Evolutionary conservation across 2,329 filamentous ascomycete species (phyloP), one percentile per base, ranked within the genome.

Genomic region (Leptodontidium sp.): DNA sequence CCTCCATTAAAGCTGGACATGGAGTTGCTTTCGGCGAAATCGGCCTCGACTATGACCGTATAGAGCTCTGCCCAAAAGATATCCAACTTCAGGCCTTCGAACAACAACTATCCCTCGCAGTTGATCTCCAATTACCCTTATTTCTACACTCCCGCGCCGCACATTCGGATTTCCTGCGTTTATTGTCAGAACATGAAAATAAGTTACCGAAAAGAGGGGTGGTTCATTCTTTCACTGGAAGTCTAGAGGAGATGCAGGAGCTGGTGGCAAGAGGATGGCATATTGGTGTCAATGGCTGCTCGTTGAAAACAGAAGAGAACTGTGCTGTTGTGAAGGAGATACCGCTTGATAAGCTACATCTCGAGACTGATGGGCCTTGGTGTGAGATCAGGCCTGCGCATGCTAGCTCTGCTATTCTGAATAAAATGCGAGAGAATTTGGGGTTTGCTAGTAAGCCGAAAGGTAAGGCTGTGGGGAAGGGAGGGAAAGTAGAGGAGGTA

Each of bases 311-410:
- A 6, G 90, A 87, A 12, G 93, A 97, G 78, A 99, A 98, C 75
- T 88, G 97, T 50, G 90, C 87, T 15, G 94, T 98, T 2, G 93
- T 98, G 12, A 89, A 86, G 71, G 87, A 91, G 69, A 89, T 98
- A 49, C 91, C 90, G 12, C 82, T 99, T 12, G 89, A 94, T 66
- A 83, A 90, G 58, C 80, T 99, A 65, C 97, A 98, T 86, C 89
- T 99, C 59, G 96, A 99, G 84, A 99, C 96, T 0, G 96, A 99
- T 78, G 96, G 96, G 2, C 96, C 96, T 2, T 99, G 96, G 92
- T 99, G 96, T 78, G 96, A 99, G 80, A 95, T 99, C 68, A 86
- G 96, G 29, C 91, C 94, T 0, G 93, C 88, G 38, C 95, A 99
- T 81, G 94, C 94, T 38, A 93, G 93, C 65, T 65, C 50, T 43